Evolutionary conservation across 2,329 filamentous ascomycete genomes (phyloP).

Genomic region (Ophiostoma himal-ulmi): DNA sequence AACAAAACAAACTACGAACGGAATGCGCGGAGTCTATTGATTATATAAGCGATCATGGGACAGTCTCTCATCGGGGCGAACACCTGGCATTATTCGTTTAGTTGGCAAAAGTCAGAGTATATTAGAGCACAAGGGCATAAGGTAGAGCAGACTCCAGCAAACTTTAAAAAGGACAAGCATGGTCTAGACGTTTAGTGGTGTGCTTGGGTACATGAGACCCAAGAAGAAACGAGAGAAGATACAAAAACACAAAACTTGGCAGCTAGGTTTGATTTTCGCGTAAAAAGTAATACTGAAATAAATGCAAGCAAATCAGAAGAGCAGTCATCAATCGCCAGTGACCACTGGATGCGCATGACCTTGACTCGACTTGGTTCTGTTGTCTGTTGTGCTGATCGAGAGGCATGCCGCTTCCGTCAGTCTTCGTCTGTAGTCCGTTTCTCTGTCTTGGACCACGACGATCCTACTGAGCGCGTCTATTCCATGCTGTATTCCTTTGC

Average conservation of each 20-base stretch:
- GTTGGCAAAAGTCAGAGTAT: not conserved
- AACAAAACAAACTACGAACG: not conserved
- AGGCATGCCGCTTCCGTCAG: not conserved
- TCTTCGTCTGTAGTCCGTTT: not conserved
- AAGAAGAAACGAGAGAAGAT: not conserved
- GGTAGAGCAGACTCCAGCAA: not conserved
- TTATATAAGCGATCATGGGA: constrained; percentile 1
- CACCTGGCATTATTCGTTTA: not conserved
- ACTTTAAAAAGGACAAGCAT: not conserved
- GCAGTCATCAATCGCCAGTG: not conserved
- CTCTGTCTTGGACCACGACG: not conserved
- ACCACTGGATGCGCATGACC: not conserved
- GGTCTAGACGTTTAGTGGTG: not conserved
- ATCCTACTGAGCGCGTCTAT: not conserved
- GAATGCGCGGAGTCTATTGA: not conserved
- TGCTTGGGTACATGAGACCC: not conserved
- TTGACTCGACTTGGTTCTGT: not conserved
- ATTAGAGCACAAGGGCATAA: not conserved
- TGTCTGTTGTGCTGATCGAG: not conserved
- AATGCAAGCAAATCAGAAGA: not conserved
- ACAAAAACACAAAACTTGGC: constrained; percentile 10
- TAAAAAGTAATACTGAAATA: not conserved
- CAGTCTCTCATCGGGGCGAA: not conserved
- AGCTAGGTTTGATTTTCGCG: not conserved
- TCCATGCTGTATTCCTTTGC: not conserved